These are phyloP conservation scores for Fusarium sp. DNA, from an alignment of 2,329 filamentous ascomycete genomes.

Conservation along the genomic window DNA sequence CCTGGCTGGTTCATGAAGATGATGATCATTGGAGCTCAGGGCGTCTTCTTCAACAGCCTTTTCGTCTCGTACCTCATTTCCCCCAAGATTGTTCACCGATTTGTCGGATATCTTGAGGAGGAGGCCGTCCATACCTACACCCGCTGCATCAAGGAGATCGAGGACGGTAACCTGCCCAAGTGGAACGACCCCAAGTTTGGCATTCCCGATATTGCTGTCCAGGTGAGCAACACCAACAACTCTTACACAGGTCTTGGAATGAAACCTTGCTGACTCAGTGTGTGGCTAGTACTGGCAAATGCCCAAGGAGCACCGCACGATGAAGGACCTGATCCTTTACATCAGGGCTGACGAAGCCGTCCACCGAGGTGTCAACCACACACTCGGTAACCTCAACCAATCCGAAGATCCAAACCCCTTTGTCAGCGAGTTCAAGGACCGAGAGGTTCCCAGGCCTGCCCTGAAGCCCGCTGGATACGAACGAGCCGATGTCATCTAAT, in stretches of 20 bases:
- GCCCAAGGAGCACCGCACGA: conserved; percentile 83
- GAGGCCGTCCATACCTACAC: conserved; percentile 98
- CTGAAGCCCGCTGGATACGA: conserved; percentile 82
- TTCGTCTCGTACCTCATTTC: conserved; percentile 90
- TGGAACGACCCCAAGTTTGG: conserved; percentile 78
- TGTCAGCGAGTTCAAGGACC: conserved; percentile 82
- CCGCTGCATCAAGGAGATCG: conserved; percentile 86
- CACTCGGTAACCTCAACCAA: conserved; percentile 87
- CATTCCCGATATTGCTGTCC: conserved; percentile 88
- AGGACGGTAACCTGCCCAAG: conserved; percentile 82
- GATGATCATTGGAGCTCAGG: conserved; percentile 92
- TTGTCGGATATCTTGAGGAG: conserved; percentile 97
- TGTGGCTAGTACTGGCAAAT: conserved; percentile 83
- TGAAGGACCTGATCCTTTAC: conserved; percentile 89
- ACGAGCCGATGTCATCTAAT: conserved; percentile 79
- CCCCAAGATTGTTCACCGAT: conserved; percentile 90
- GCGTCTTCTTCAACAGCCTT: conserved; percentile 95
- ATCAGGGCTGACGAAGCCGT: conserved; percentile 91
- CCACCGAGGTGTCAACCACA: conserved; percentile 96
- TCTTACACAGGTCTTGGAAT: not conserved
- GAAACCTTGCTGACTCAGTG: conserved; percentile 7
- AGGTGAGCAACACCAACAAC: conserved; percentile 49
- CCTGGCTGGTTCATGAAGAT: conserved; percentile 87
- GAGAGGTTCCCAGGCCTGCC: conserved; percentile 73
- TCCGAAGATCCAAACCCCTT: conserved; percentile 93